Conservation (phyloP, 23 red algal species). For the Cyanidioschyzon merolae region DNA sequence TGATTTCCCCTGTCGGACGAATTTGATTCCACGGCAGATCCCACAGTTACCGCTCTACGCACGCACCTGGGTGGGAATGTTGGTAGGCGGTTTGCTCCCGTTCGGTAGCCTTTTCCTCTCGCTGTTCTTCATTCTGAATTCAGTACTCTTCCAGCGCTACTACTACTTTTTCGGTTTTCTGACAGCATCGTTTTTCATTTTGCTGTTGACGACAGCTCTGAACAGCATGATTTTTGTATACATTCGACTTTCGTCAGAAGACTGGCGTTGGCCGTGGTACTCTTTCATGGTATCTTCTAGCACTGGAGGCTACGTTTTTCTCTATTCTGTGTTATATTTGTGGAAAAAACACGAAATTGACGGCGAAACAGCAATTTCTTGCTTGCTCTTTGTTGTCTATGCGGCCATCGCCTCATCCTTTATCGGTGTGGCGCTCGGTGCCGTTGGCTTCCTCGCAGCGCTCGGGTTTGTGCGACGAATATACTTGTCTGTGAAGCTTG, state of each 20-base stretch:
- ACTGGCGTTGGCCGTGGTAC: constrained; percentile 71
- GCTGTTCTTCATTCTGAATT: constrained; percentile 74
- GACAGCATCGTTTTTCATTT: constrained; percentile 44
- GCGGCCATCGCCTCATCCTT: constrained; percentile 37
- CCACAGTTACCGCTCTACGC: constrained; percentile 55
- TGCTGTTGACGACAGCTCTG: constrained; percentile 64
- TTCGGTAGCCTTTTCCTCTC: constrained; percentile 88
- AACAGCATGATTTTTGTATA: constrained; percentile 81
- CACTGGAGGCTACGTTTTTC: constrained; percentile 64
- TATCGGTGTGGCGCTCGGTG: constrained; percentile 51
- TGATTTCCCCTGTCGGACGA: constrained; percentile 59
- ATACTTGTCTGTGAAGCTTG: constrained; percentile 64
- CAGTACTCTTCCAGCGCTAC: constrained; percentile 43
- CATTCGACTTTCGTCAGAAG: constrained; percentile 57
- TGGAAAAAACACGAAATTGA: constrained; percentile 34
- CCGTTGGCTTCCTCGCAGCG: constrained; percentile 55
- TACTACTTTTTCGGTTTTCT: constrained; percentile 92
- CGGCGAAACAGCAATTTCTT: constrained; percentile 40
- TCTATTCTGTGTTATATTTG: constrained; percentile 62
- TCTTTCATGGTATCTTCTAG: constrained; percentile 48
- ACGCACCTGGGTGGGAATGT: constrained; percentile 29
- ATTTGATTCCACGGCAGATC: constrained; percentile 63
- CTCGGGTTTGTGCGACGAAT: constrained; percentile 71
- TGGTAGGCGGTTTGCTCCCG: constrained; percentile 55
- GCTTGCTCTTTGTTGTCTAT: constrained; percentile 63